Percentiles rank a stretch among this genome's conserved stretches.
phyloP scores from a whole-genome alignment of 192 early-diverging fungal species.

The Rhizoclosmatium globosum region DNA sequence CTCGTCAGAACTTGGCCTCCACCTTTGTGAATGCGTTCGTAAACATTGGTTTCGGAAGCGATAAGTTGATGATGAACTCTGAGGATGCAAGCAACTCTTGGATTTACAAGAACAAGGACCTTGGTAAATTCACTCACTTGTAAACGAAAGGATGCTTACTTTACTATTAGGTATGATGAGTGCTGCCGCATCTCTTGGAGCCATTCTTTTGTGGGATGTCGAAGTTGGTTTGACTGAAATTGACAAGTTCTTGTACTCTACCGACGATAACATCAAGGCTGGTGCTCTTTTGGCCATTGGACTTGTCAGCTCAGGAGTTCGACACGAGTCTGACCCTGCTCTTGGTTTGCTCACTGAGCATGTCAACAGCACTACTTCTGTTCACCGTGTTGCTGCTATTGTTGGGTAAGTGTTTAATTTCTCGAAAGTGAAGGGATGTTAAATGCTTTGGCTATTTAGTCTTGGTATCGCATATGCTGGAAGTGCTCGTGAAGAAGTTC shows the following conservation, averaged over 20 bases:
- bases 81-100: conserved; percentile 80
- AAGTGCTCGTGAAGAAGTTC: conserved; percentile 83
- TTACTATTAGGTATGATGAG: conserved; percentile 79
- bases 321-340: conserved; percentile 91
- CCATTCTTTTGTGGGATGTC: conserved; percentile 95
- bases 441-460: conserved; percentile 47
- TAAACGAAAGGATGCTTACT: too few species aligned
- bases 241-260: conserved; percentile 93
- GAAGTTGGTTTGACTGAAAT: conserved; percentile 89
- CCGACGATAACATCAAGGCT: conserved; percentile 89
- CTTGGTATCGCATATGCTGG: conserved; percentile 96
- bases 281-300: conserved; percentile 95
- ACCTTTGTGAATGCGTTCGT: conserved; percentile 99
- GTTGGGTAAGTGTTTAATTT: conserved; percentile 63
- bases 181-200: conserved; percentile 92
- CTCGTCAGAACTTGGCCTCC: conserved; percentile 93
- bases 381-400: conserved; percentile 81
- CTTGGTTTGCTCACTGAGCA: conserved; percentile 87
- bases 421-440: neutral
- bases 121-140: conserved; percentile 54
- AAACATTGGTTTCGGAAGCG: conserved; percentile 94
- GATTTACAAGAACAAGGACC: conserved; percentile 99
- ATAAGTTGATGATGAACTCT: conserved; percentile 86
- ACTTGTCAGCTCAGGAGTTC: conserved; percentile 87
- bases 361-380: conserved; percentile 63